These are phyloP conservation scores for Rhexocercosporidium sp. DNA, from an alignment of 2,329 filamentous ascomycete species.

Conservation along the genomic window DNA sequence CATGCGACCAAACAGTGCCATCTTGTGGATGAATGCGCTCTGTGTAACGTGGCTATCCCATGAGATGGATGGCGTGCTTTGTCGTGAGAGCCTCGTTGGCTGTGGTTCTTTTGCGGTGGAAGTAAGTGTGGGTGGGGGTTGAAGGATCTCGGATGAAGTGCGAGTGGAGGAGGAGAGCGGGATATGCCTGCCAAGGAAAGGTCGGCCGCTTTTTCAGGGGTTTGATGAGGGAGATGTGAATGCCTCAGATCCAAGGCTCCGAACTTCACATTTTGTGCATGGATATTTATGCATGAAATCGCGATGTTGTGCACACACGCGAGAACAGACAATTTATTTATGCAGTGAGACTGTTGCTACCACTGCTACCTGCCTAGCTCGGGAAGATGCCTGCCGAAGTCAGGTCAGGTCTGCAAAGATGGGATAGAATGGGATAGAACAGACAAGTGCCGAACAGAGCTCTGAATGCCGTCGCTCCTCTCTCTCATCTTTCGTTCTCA, in stretches of 20 bases:
- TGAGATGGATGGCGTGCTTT: not conserved
- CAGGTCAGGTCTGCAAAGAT: not conserved
- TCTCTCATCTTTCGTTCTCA: not conserved
- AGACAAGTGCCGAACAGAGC: slow-evolving; percentile 8
- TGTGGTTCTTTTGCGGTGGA: not conserved
- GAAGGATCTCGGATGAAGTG: not conserved
- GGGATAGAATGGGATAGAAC: slow-evolving; percentile 2
- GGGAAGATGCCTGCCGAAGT: not conserved
- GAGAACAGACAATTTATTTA: slow-evolving; percentile 3
- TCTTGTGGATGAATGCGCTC: not conserved
- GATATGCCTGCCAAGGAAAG: not conserved
- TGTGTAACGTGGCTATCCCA: not conserved
- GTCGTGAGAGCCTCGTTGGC: not conserved
- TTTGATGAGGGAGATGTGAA: not conserved
- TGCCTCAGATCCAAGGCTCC: not conserved
- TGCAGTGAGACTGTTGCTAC: not conserved
- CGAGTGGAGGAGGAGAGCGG: not conserved
- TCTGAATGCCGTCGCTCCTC: not conserved
- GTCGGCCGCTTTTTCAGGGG: not conserved
- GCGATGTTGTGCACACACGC: not conserved
- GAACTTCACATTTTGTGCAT: not conserved
- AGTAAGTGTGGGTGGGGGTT: too few relatives aligned
- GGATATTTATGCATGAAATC: slow-evolving; percentile 5
- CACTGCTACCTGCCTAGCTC: not conserved
- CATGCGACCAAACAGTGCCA: not conserved